These are phyloP conservation scores for Eutrema heterophyllum DNA, from an alignment of 345 rosid species.

Conservation along the genomic window DNA sequence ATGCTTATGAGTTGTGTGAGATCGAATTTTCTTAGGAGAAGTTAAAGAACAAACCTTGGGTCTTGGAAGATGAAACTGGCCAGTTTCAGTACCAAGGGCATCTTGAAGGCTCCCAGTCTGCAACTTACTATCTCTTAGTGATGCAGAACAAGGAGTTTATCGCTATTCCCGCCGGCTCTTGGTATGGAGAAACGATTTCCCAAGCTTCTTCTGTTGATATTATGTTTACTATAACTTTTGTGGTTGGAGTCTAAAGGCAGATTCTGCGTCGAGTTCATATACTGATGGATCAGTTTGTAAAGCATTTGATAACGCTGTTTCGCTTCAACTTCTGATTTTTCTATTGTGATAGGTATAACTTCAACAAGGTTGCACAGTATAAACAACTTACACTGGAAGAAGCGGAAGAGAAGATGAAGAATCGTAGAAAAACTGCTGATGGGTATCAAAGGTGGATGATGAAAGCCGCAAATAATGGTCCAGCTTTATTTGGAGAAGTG, in stretches of 20 bases:
- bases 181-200: conserved; percentile 38
- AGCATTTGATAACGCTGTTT: background rate
- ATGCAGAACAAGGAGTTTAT: conserved; percentile 77
- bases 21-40: conserved; percentile 50
- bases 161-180: conserved; percentile 96
- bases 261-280: background rate
- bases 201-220: background rate
- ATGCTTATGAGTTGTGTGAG: background rate
- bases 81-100: conserved; percentile 88
- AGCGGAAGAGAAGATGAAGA: conserved; percentile 97
- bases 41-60: conserved; percentile 92
- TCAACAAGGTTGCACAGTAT: conserved; percentile 94
- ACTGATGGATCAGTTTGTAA: background rate
- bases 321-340: background rate
- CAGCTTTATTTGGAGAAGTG: conserved; percentile 91
- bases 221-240: background rate
- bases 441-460: conserved; percentile 99
- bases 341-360: conserved; percentile 53
- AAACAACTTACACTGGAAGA: conserved; percentile 97
- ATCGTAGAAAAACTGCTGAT: conserved; percentile 92
- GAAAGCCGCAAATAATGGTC: conserved; percentile 91
- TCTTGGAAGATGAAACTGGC: conserved; percentile 94
- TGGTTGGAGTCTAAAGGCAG: background rate
- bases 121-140: conserved; percentile 86
- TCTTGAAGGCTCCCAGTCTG: conserved; percentile 96